Conservation (phyloP, 306 rosid species). For the Acacia melanoxylon region DNA sequence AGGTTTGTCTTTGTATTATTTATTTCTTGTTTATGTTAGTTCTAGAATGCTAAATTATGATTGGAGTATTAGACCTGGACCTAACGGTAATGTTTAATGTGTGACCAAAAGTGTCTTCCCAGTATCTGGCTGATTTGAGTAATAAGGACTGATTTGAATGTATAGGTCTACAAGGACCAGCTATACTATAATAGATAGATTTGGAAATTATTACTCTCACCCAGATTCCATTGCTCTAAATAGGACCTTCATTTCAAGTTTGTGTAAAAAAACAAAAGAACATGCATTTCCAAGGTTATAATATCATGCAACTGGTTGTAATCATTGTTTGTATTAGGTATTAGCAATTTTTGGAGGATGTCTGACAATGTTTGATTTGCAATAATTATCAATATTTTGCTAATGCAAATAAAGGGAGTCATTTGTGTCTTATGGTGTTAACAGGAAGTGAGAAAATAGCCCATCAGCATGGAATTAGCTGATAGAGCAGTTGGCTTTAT, state of each 20-base stretch:
- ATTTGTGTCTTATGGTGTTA: constrained; percentile 24
- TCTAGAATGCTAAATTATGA: background rate
- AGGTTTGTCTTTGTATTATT: background rate
- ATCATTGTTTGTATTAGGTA: constrained; percentile 1
- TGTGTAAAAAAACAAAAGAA: background rate
- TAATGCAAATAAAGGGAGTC: background rate
- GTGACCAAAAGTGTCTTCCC: background rate
- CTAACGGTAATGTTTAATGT: background rate
- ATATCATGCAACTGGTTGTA: constrained; percentile 1
- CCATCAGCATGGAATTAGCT: constrained; percentile 69
- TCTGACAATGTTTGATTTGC: constrained; percentile 4
- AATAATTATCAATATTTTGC: constrained; percentile 8
- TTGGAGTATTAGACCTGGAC: constrained; percentile 6
- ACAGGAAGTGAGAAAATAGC: constrained; percentile 46
- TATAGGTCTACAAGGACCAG: background rate
- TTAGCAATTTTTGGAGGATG: constrained; percentile 9
- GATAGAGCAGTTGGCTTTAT: constrained; percentile 87
- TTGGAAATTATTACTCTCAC: background rate
- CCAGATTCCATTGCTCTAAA: background rate
- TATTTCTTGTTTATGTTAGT: background rate
- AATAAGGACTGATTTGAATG: background rate
- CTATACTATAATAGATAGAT: background rate
- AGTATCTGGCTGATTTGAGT: background rate
- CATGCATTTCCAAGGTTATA: constrained; percentile 6
- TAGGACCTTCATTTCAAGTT: background rate